Evolutionary conservation across 441 rosid genomes (phyloP), one percentile per base, ranked within the genome.

Genomic region (Erysimum cheiri): DNA sequence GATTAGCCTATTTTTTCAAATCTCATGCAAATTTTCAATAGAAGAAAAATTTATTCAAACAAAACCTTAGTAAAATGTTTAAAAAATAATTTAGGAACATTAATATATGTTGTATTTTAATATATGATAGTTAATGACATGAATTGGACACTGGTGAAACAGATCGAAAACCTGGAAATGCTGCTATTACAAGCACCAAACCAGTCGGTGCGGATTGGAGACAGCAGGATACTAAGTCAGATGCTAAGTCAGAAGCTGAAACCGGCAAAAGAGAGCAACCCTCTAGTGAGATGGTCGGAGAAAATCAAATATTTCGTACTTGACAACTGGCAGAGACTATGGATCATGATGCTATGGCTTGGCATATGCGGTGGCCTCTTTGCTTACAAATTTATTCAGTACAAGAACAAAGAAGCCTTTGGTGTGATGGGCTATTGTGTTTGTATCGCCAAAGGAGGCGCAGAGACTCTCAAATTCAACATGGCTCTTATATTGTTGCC

Each of bases 401-500:
- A 93, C 50, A 74, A 74, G 60, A 22, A 85, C 70, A 85, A 79
- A 72, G 87, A 77, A 0, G 96, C 67, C 2, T 89, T 8, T 14
- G 78, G 22, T 5, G 88, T 91, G 40, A 93, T 89, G 97, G 93
- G 96, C 3, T 83, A 89, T 22, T 93, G 98, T 8, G 93, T 93
- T 74, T 82, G 89, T 60, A 46, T 87, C 2, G 98, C 98, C 26
- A 91, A 93, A 78, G 98, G 96, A 8, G 94, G 89, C 5, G 97
- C 97, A 3, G 98, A 93, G 84, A 91, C 89, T 0, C 88, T 83
- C 10, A 93, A 91, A 63, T 85, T 93, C 93, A 93, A 93, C 80
- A 93, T 93, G 98, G 97, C 97, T 33, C 80, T 93, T 64, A 89
- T 93, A 54, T 75, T 93, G 26, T 66, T 91, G 0, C 97, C 98